A percentile compares a stretch with the other conserved stretches of the same genome.
Conservation (phyloP, 192 early-diverging fungal species). For the Podila verticillata region DNA sequence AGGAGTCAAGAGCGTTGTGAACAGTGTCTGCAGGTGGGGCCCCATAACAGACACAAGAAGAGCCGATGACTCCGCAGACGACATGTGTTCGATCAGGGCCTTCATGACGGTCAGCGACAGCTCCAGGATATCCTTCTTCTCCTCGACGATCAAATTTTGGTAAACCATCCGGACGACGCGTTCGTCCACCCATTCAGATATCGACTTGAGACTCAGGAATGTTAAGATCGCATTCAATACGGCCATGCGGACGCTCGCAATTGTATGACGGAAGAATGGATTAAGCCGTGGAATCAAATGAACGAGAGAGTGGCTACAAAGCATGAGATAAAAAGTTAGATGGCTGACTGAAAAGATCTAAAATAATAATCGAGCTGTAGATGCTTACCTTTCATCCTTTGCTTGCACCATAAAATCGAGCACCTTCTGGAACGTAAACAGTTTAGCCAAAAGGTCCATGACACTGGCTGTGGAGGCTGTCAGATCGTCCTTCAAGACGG, state of each 20-base stretch:
- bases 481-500: slow-evolving; percentile 90
- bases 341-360: not conserved
- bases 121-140: slow-evolving; percentile 69
- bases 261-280: slow-evolving; percentile 96
- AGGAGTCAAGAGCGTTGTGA: slow-evolving; percentile 84
- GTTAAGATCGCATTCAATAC: slow-evolving; percentile 84
- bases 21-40: slow-evolving; percentile 62
- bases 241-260: slow-evolving; percentile 83
- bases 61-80: slow-evolving; percentile 5
- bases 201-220: slow-evolving; percentile 67
- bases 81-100: slow-evolving; percentile 25
- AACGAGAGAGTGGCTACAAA: slow-evolving; percentile 58
- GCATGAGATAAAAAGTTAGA: not conserved
- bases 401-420: slow-evolving; percentile 61
- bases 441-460: slow-evolving; percentile 90
- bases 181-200: slow-evolving; percentile 73
- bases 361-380: not conserved
- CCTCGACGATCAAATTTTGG: slow-evolving; percentile 95
- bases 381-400: slow-evolving; percentile 42
- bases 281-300: slow-evolving; percentile 86
- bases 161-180: slow-evolving; percentile 80
- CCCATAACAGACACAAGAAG: slow-evolving; percentile 29
- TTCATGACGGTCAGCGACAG: slow-evolving; percentile 76
- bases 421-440: slow-evolving; percentile 71
- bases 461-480: slow-evolving; percentile 91